A percentile compares a stretch with the other conserved stretches of the same genome.
These are phyloP conservation scores for Martiniozyma asiatica DNA, from an alignment of 1,139 yeast genomes.

Conservation along the genomic window DNA sequence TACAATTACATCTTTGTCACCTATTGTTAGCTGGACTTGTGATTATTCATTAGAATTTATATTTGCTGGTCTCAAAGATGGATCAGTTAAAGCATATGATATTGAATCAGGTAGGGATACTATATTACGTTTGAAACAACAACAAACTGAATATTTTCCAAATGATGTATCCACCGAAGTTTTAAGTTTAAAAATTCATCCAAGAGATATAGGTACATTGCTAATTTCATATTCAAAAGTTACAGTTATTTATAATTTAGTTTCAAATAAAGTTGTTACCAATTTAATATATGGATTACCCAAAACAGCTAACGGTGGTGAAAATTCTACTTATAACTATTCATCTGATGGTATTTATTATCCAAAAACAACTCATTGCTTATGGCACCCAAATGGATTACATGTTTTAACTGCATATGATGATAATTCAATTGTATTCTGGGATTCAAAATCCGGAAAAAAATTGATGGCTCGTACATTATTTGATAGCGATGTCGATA, in stretches of 20 bases:
- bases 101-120: conserved; percentile 66
- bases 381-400: conserved; percentile 89
- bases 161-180: conserved; percentile 48
- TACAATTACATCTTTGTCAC: conserved; percentile 46
- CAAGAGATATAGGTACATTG: conserved; percentile 75
- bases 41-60: conserved; percentile 91
- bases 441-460: conserved; percentile 79
- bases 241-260: conserved; percentile 59
- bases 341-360: conserved; percentile 22
- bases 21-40: conserved; percentile 53
- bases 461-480: conserved; percentile 64
- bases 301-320: conserved; percentile 55
- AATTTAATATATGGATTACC: conserved; percentile 49
- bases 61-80: conserved; percentile 68
- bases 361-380: conserved; percentile 46
- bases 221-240: conserved; percentile 62
- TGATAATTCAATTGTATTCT: conserved; percentile 78
- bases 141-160: conserved; percentile 49
- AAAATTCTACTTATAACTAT: conserved; percentile 31
- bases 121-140: conserved; percentile 56
- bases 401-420: conserved; percentile 68
- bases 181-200: conserved; percentile 62
- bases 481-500: conserved; percentile 52
- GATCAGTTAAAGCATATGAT: conserved; percentile 64
- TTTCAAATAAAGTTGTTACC: conserved; percentile 44